Base-by-base conservation (phyloP, 2,329 filamentous ascomycete species). In the Fusarium pininemorale region DNA sequence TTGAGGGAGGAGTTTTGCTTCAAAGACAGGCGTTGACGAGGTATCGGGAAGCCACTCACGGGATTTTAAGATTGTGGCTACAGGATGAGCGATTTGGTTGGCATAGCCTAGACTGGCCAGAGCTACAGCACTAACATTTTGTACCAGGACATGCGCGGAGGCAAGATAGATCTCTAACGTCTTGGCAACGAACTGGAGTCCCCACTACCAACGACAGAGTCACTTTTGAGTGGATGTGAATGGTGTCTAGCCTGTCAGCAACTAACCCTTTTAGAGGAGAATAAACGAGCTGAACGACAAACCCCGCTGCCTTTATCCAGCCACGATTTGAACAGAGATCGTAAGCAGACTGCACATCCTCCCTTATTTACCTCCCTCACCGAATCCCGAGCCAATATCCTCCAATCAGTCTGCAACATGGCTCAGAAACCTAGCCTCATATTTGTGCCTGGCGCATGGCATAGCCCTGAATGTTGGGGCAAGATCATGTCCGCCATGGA, bases 361-460 rank as follows among this genome's bases (percentile, higher is more conserved):
- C 18, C 32, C 18, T n/a, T 30, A 55, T 56, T 22, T 15, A 15
- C 53, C 26, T 20, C 22, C 18, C 7, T 28, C 35, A 54, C 14
- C 20, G 3, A 13, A 18, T 24, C 20, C 37, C 3, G 16, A 22
- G 35, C 3, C 6, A 26, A 14, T 20, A 38, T 6, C 7, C 15
- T 13, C 28, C 20, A 38, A 60, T 16, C 20, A 39, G 6, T 13
- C 11, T 26, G 15, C 20, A 20, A 67, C 7, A 80, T 79, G 78
- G 32, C 76, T 6, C 28, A n/a, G 13, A 77, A 76, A n/a, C 78
- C 78, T 11, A 80, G 77, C 2, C 58, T 88, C 1, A 66, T 89
- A 63, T 82, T 88, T 26, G 80, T 89, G 2, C 85, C 82, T 4
- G 86, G 86, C 10, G 81, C 85, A 32, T 88, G 87, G 86, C 87